phyloP scores from a whole-genome alignment of 1,284 basidiomycete species.

The Ustilago sp. region DNA sequence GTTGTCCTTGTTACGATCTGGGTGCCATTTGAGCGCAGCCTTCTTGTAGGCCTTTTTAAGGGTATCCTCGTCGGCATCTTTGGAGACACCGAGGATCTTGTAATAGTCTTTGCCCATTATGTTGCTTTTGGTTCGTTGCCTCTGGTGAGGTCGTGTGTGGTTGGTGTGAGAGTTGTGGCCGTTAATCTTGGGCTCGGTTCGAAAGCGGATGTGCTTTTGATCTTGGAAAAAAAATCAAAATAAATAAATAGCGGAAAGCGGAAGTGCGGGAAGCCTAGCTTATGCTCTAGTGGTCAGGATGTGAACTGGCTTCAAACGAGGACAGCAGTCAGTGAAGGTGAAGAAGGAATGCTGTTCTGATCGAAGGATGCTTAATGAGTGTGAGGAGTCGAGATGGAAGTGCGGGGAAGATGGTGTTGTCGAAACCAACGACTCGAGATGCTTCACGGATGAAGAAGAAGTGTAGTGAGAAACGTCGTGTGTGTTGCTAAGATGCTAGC shows the following conservation, averaged over 20 bases:
- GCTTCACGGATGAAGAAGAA: background rate
- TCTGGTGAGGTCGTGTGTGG: conserved; percentile 30
- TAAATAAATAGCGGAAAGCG: background rate
- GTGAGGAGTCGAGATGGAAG: background rate
- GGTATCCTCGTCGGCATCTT: conserved; percentile 64
- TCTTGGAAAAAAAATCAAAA: no score
- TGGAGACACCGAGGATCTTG: conserved; percentile 66
- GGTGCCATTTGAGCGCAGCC: conserved; percentile 86
- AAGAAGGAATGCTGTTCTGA: background rate
- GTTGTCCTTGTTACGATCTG: conserved; percentile 83
- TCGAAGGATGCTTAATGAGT: background rate
- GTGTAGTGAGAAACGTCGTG: background rate
- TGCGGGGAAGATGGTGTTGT: background rate
- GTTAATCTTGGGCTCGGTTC: conserved; percentile 19
- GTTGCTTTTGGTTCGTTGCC: conserved; percentile 25
- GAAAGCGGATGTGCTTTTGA: no score
- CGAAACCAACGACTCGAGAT: background rate
- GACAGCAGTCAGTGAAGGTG: background rate
- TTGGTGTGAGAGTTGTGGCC: background rate
- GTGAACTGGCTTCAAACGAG: no score
- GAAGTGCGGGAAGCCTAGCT: background rate
- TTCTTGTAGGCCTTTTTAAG: conserved; percentile 69
- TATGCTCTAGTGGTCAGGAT: background rate
- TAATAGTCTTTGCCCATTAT: conserved; percentile 69
- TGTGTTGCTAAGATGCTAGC: background rate